Conservation (phyloP, 2,329 filamentous ascomycete genomes). For the Aspergillus bombycis region DNA sequence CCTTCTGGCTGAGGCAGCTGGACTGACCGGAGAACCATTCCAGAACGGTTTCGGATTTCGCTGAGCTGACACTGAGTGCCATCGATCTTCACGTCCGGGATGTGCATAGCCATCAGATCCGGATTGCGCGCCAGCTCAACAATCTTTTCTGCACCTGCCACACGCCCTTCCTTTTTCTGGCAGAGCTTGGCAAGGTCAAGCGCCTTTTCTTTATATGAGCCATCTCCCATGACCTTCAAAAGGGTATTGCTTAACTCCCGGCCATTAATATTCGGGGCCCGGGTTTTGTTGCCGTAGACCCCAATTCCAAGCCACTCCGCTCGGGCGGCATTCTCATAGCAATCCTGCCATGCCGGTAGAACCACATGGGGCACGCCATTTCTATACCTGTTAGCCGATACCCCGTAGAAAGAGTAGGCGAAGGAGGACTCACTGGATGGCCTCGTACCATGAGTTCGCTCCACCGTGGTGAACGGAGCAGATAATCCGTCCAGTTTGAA, state of each 20-base stretch:
- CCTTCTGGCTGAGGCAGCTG: constrained; percentile 6
- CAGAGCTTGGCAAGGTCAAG: constrained; percentile 22
- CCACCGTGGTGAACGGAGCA: constrained; percentile 52
- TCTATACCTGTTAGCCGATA: constrained; percentile 22
- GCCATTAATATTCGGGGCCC: constrained; percentile 35
- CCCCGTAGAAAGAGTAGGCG: neutral
- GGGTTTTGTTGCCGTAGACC: constrained; percentile 38
- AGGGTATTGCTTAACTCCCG: constrained; percentile 34
- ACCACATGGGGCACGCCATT: constrained; percentile 49
- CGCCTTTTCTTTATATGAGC: constrained; percentile 22
- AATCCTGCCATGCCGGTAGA: constrained; percentile 50
- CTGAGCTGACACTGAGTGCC: constrained; percentile 15
- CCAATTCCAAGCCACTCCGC: constrained; percentile 48
- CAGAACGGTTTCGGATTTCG: constrained; percentile 17
- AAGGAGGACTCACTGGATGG: constrained; percentile 39
- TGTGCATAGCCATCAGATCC: constrained; percentile 21
- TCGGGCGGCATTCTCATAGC: constrained; percentile 47
- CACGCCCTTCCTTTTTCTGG: constrained; percentile 24
- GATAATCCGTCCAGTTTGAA: constrained; percentile 42
- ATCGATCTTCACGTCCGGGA: constrained; percentile 18
- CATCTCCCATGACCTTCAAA: constrained; percentile 23
- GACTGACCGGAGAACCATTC: constrained; percentile 13
- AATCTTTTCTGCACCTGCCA: constrained; percentile 24
- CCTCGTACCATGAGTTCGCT: constrained; percentile 52
- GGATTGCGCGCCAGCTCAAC: constrained; percentile 22